Evolutionary conservation across 441 rosid species (phyloP).

Genomic region (Gossypium lobatum): DNA sequence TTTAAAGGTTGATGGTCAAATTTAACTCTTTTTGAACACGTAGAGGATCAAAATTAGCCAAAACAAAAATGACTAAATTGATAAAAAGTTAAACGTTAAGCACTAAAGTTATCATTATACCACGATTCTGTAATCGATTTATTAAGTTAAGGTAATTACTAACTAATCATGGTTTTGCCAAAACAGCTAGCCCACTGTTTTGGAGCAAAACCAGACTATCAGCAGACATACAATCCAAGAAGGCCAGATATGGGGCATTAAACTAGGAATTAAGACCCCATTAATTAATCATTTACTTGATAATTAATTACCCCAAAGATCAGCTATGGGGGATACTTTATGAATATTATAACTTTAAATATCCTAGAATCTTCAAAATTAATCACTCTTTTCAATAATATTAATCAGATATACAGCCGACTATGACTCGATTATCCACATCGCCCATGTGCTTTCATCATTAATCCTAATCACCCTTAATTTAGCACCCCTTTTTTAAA

Average conservation of each 20-base stretch:
- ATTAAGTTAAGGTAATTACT: background rate
- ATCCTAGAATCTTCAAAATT: background rate
- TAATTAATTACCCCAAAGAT: background rate
- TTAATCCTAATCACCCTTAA: background rate
- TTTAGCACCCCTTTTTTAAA: too few species aligned
- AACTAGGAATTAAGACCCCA: background rate
- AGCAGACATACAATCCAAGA: conserved; percentile 4
- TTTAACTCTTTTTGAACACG: too few species aligned
- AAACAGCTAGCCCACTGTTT: conserved; percentile 22
- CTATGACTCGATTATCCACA: background rate
- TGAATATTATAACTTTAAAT: background rate
- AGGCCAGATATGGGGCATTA: background rate
- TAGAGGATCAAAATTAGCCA: too few species aligned
- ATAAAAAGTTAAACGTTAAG: background rate
- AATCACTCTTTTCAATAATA: background rate
- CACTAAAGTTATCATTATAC: background rate
- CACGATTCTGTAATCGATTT: too few species aligned
- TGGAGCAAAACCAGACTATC: conserved; percentile 15
- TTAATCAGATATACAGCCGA: background rate
- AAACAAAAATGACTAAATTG: background rate
- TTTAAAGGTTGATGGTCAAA: too few species aligned
- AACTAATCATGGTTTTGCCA: background rate
- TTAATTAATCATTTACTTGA: background rate
- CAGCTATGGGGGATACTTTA: background rate
- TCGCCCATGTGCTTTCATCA: conserved; percentile 7